Percentiles rank a stretch among this genome's conserved stretches.
These are phyloP conservation scores for Chrysanthemum lavandulifolium DNA, from an alignment of 129 eudicot species.

Conservation along the genomic window DNA sequence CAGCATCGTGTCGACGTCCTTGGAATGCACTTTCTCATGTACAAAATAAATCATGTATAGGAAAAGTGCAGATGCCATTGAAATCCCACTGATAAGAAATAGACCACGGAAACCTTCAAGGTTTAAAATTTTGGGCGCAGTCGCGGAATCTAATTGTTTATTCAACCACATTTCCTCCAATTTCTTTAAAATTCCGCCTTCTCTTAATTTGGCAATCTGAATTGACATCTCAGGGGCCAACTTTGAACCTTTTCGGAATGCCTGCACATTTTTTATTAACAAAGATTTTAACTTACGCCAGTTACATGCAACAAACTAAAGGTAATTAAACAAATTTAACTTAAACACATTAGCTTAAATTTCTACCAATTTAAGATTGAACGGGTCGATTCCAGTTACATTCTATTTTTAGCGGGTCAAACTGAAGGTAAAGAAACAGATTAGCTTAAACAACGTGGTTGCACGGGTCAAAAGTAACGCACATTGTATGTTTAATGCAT, in stretches of 20 bases:
- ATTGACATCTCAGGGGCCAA: conserved; percentile 32
- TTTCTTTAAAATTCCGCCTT: conserved; percentile 33
- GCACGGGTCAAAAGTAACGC: not conserved
- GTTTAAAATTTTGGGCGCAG: not conserved
- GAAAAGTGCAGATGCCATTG: conserved; percentile 18
- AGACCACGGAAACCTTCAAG: conserved; percentile 12
- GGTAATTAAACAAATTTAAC: too few species aligned
- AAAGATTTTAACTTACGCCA: not conserved
- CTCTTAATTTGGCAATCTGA: conserved; percentile 38
- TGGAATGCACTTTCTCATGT: conserved; percentile 13
- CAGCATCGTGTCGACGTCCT: not conserved
- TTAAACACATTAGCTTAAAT: too few species aligned
- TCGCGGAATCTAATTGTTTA: not conserved
- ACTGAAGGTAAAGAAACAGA: too few species aligned
- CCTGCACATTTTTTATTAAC: conserved; percentile 15
- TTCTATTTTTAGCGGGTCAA: too few species aligned
- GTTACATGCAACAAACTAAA: too few species aligned
- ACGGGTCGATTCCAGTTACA: too few species aligned
- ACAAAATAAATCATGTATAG: not conserved
- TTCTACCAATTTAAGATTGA: too few species aligned
- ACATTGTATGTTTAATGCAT: not conserved
- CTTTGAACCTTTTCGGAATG: conserved; percentile 41
- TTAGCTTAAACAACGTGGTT: too few species aligned
- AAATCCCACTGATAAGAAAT: conserved; percentile 10
- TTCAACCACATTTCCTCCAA: conserved; percentile 39